phyloP scores from a whole-genome alignment of 1,284 basidiomycete species.

The Termitomyces sp. region DNA sequence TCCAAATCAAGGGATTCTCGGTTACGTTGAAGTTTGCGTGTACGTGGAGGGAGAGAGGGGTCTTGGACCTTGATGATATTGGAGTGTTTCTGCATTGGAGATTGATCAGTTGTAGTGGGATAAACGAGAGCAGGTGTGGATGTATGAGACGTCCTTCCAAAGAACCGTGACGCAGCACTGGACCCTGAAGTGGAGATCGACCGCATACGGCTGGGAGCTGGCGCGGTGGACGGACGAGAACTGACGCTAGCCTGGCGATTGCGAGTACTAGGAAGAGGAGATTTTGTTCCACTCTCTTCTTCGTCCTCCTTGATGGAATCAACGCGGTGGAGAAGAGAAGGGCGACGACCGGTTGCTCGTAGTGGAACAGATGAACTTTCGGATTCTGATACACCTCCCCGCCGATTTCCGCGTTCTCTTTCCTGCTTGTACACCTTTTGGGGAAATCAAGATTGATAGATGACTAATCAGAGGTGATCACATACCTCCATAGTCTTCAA shows the following conservation, averaged over 20 bases:
- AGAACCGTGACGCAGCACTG: constrained; percentile 19
- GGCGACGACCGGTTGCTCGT: constrained; percentile 36
- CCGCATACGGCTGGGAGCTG: constrained; percentile 29
- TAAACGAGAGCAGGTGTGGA: constrained; percentile 18
- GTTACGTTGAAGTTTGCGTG: constrained; percentile 48
- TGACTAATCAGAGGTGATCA: constrained; percentile 23
- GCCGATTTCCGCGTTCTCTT: constrained; percentile 43
- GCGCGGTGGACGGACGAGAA: constrained; percentile 23
- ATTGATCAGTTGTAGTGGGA: constrained; percentile 11
- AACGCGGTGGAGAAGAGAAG: constrained; percentile 44
- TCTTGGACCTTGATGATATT: constrained; percentile 17
- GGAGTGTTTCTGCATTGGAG: constrained; percentile 19
- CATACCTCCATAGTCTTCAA: constrained; percentile 85
- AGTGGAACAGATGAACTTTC: constrained; percentile 28
- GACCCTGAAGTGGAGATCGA: constrained; percentile 35
- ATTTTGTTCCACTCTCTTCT: constrained; percentile 34
- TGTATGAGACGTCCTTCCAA: constrained; percentile 23
- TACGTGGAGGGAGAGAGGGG: constrained; percentile 38
- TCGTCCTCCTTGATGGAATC: constrained; percentile 60
- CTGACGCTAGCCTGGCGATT: constrained; percentile 32
- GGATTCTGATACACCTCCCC: constrained; percentile 31
- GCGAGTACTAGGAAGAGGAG: constrained; percentile 16
- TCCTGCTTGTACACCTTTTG: constrained; percentile 63
- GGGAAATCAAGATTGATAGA: constrained; percentile 22
- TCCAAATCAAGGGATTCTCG: constrained; percentile 70